phyloP scores from a whole-genome alignment of 495 filamentous ascomycete genomes.

The Penicillium simplicissimum region DNA sequence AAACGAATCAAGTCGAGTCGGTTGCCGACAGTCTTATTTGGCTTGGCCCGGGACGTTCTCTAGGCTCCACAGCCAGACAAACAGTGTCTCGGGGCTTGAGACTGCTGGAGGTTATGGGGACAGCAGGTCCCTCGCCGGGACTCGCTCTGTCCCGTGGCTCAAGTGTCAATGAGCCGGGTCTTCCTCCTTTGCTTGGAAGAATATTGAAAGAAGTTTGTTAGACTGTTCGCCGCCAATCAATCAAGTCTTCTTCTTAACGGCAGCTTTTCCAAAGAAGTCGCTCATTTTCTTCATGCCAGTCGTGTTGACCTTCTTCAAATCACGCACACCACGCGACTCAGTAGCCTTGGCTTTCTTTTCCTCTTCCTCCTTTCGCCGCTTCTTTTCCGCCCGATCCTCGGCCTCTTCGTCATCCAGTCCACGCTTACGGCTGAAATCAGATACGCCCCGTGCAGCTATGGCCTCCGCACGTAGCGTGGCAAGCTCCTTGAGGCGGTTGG shows the following conservation, averaged over 20 bases:
- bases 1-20: background rate
- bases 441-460: slow-evolving; percentile 60
- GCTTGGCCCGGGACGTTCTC: background rate
- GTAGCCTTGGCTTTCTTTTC: slow-evolving; percentile 72
- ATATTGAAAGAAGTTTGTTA: background rate
- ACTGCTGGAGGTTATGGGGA: background rate
- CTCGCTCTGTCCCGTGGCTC: background rate
- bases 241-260: slow-evolving; percentile 42
- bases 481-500: slow-evolving; percentile 64
- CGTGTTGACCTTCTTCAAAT: slow-evolving; percentile 85
- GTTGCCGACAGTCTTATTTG: background rate
- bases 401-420: slow-evolving; percentile 67
- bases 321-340: slow-evolving; percentile 70
- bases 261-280: slow-evolving; percentile 80
- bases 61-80: background rate
- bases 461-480: slow-evolving; percentile 67
- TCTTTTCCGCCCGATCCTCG: slow-evolving; percentile 54
- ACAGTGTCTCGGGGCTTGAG: background rate
- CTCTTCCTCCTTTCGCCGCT: slow-evolving; percentile 69
- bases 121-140: background rate
- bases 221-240: background rate
- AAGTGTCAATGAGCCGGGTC: background rate
- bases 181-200: background rate
- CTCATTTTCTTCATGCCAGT: slow-evolving; percentile 97
- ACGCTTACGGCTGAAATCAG: slow-evolving; percentile 77